Evolutionary conservation across 148 eudicot species (phyloP), one percentile per base, ranked within the genome.

Genomic region (Arctostaphylos glauca): DNA sequence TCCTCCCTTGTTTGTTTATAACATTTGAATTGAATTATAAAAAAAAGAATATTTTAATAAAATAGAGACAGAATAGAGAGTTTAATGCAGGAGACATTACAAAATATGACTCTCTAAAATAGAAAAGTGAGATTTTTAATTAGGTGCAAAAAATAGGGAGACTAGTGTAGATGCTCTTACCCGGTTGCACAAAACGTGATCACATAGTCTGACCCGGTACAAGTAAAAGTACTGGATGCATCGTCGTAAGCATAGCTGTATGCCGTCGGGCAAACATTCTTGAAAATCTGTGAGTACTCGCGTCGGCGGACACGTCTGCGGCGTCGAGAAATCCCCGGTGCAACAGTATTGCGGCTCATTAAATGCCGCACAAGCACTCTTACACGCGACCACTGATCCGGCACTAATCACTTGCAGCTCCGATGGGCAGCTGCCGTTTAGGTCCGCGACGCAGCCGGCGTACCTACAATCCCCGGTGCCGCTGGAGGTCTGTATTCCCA

Each of bases 181-280:
- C 48, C 72, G 13, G 72, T 48, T 5, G 96, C 92, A 81, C 98
- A 95, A 80, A 93, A 95, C 4, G 92, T 91, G 81, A 95, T 95
- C 82, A 89, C 55, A 76, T 95, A 95, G 71, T 93, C 91, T 0
- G 97, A 54, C 1, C 90, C 96, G 7, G 92, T 83, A 80, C 98
- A 95, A 23, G 98, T 93, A 78, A 88, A 92, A 0, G 94, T 93
- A 73, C 98, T 95, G 4, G 98, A 82, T 6, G 86, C 86, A 83
- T 95, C 98, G 68, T 95, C 98, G n/a, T 92, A 95, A 0, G 98
- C 98, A 25, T 95, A 95, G 81, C 94, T 93, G 59, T 93, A 95
- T 3, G 98, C 97, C 3, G 87, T 71, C 0, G 98, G 98, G 70
- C 98, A 95, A 50, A 95, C 98, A 43, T 18, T 76, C 90, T 95